Base-by-base conservation (phyloP, 2,329 filamentous ascomycete species). In the Venturia carpophila region DNA sequence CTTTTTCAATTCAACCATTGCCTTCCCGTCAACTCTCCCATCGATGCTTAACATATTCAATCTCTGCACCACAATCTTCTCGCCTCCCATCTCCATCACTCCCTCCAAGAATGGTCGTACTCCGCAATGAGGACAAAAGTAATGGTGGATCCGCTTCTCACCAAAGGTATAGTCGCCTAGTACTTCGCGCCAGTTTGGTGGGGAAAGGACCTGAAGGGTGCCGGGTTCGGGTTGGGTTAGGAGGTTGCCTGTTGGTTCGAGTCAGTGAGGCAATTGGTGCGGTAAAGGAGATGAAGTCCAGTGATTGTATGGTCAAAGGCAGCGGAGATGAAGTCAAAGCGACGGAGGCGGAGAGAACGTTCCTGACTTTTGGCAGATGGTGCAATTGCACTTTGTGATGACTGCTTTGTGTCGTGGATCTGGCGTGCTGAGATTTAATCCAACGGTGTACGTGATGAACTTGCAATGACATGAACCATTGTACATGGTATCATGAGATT, bases 381-480 rank as follows among this genome's bases (percentile, higher is more conserved):
- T 63, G 17, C 61, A 63, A 39, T 63, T 63, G 24, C 61, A 63
- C 43, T 63, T 63, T 37, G 61, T 47, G 11, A 63, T 63, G 52
- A 37, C 37, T 52, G 61, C 61, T 52, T 52, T 39, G 17, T 49
- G 34, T 52, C n/a, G 45, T 47, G 45, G 41, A 47, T 63, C 61
- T 63, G 41, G 42, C 47, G 42, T 47, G 61, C 34, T 39, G 41
- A 47, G 34, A n/a, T 19, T 24, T n/a, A 49, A n/a, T 0, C 61
- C 42, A 39, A 47, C 34, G 5, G 61, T 39, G 42, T 49, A 63
- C 6, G 61, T 63, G 24, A 63, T 47, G n/a, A 63, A 63, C 6
- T 37, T 49, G 30, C 61, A 63, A 39, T 63, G 61, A 24, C 61
- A 63, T 34, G 61, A 63, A 13, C 61, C 61, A 24, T 37, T 63